Percentiles rank a stretch among this genome's conserved stretches.
phyloP scores from a whole-genome alignment of 345 rosid genomes.

The Sonneratia caseolaris region DNA sequence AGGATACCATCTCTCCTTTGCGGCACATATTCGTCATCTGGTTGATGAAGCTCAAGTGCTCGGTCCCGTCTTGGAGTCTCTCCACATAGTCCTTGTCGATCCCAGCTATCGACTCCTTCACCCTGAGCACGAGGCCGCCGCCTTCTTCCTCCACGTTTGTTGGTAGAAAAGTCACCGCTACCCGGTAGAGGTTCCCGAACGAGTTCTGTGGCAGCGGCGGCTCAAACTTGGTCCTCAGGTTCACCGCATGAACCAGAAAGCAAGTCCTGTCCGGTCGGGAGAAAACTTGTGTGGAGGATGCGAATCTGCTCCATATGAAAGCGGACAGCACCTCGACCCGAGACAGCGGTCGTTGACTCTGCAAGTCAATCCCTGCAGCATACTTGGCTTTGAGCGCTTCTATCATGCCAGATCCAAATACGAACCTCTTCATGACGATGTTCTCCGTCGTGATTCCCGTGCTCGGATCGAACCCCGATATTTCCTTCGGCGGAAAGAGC shows the following conservation, averaged over 20 bases:
- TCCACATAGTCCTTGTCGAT: conserved; percentile 19
- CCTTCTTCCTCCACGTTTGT: conserved; percentile 5
- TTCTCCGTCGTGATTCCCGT: conserved; percentile 5
- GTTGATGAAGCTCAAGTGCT: conserved; percentile 14
- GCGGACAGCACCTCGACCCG: conserved; percentile 32
- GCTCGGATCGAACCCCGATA: conserved; percentile 10
- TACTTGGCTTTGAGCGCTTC: conserved; percentile 15
- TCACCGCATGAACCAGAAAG: conserved; percentile 17
- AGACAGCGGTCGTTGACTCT: conserved; percentile 10
- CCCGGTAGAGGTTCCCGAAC: conserved; percentile 14
- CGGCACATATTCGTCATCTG: background rate
- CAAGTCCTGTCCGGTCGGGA: background rate
- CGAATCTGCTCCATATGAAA: conserved; percentile 25
- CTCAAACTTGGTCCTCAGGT: conserved; percentile 17
- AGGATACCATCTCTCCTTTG: conserved; percentile 16
- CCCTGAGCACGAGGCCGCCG: conserved; percentile 11
- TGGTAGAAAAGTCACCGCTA: conserved; percentile 6
- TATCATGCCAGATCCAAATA: conserved; percentile 13
- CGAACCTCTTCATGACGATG: conserved; percentile 20
- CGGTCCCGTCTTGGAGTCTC: conserved; percentile 19
- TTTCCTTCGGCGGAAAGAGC: conserved; percentile 22
- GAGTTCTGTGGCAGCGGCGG: conserved; percentile 9
- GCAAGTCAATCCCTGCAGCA: background rate
- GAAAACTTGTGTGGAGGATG: conserved; percentile 3
- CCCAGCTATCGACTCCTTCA: conserved; percentile 21